Conservation (phyloP, 1,284 basidiomycete genomes). For the Hypsizygus ulmarius region DNA sequence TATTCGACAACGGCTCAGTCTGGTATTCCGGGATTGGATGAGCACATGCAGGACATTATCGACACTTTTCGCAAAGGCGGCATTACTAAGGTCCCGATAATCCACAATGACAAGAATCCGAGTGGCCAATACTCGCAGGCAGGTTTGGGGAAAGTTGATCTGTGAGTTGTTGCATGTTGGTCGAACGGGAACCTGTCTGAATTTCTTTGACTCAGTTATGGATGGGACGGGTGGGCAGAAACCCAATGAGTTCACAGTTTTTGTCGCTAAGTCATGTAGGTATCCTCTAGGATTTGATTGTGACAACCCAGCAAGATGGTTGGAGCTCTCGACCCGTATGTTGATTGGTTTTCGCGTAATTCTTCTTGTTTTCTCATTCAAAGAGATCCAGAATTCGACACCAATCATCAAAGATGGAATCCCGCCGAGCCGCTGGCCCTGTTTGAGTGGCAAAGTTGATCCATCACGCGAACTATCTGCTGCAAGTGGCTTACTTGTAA, state of each 20-base stretch:
- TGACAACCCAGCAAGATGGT: slow-evolving; percentile 44
- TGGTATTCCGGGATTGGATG: slow-evolving; percentile 29
- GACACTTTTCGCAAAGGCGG: slow-evolving; percentile 37
- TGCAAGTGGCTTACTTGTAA: background rate
- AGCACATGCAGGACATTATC: slow-evolving; percentile 42
- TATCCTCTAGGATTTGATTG: slow-evolving; percentile 54
- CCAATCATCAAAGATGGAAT: slow-evolving; percentile 31
- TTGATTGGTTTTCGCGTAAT: slow-evolving; percentile 7
- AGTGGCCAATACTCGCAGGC: slow-evolving; percentile 29
- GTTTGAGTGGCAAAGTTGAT: slow-evolving; percentile 38
- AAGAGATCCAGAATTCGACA: slow-evolving; percentile 25
- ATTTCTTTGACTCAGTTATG: slow-evolving; percentile 27
- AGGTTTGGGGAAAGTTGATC: slow-evolving; percentile 41
- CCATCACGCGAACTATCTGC: background rate
- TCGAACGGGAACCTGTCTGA: background rate
- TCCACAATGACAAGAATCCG: slow-evolving; percentile 39
- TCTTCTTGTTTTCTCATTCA: background rate
- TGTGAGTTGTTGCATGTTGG: slow-evolving; percentile 25
- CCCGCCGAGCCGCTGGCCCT: slow-evolving; percentile 37
- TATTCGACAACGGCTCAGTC: slow-evolving; percentile 32
- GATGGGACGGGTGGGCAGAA: slow-evolving; percentile 37
- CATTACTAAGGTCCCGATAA: slow-evolving; percentile 41
- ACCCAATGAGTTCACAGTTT: background rate
- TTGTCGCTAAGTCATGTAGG: slow-evolving; percentile 9
- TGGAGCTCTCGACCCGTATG: slow-evolving; percentile 34